Base-by-base conservation (phyloP, 2,329 filamentous ascomycete species). In the Phyllosticta ampelicida region DNA sequence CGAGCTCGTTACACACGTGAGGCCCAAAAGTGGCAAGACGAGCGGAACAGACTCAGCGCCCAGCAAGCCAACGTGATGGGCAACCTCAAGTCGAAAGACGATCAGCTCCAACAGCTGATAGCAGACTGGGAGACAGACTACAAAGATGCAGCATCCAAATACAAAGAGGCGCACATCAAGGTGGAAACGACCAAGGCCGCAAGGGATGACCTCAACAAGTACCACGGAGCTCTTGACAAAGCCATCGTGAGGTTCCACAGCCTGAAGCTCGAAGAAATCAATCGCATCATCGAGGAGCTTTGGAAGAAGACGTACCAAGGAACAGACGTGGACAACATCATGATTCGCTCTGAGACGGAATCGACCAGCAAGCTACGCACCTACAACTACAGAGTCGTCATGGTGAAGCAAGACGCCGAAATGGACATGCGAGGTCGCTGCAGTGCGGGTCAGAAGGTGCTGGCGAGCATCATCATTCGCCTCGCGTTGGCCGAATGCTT, bases 351-450 rank as follows among this genome's bases (percentile, higher is more conserved):
- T 18, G 92, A 97, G 72, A 86, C 85, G 65, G 94, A 97, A 70
- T 83, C 81, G 52, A 78, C 78, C 48, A 82, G 83, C 59, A 86
- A 83, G 55, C 90, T 89, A 67, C 85, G 89, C 66, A 88, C 80
- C 62, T 97, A 97, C 80, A 97, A 99, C 74, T 99, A 99, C 77
- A 89, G 94, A 52, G 77, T 99, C 5, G 91, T 89, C 73, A 99
- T 99, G 94, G 85, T 96, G 65, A 99, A 99, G 76, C 87, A 92
- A 70, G 90, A 95, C 67, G 89, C 88, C 0, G 94, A 99, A 73
- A 96, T 99, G 90, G 94, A 99, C 75, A 99, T 99, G 94, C 89
- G 94, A 62, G 95, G 94, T 1, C 89, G 94, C 58, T 99, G 94
- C 78, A 95, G 89, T 64, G 94, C 94, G 1, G 94, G 94, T 3